Evolutionary conservation across 345 rosid species (phyloP), one percentile per base, ranked within the genome.

Genomic region (Passiflora organensis): DNA sequence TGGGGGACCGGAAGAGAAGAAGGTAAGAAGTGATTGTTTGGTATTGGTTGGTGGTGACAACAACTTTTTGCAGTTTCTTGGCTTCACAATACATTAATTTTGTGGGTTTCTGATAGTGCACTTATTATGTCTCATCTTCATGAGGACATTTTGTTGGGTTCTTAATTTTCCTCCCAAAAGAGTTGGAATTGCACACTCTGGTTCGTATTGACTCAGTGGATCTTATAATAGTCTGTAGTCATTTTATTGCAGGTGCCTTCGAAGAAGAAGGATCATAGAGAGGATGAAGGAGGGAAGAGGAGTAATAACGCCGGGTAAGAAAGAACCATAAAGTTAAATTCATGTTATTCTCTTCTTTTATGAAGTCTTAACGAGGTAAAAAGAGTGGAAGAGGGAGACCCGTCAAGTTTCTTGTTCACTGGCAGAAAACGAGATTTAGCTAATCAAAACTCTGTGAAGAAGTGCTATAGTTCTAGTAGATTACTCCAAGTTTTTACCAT

Each of bases 291-390:
- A n/a, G n/a, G n/a, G 28, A 14, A 70, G 61, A 62, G 55, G 32
- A 59, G 53, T 63, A 60, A 84, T 68, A 72, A 78, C 75, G 59
- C 76, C 87, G 55, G 82, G 87, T 83, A 76, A 78, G 86, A 81
- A 58, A 63, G n/a, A n/a, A n/a, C n/a, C 6, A n/a, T 55, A 69
- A 61, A 60, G 57, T 59, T 49, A 43, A 61, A 53, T 43, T 39
- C 45, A 34, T 55, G 17, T 37, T 63, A 51, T 72, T 74, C 2
- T n/a, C n/a, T n/a, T n/a, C n/a, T n/a, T n/a, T n/a, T n/a, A n/a
- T n/a, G n/a, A n/a, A n/a, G n/a, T n/a, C n/a, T n/a, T n/a, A n/a
- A n/a, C n/a, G n/a, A n/a, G n/a, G n/a, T n/a, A n/a, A n/a, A 39
- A 22, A 37, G 32, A 15, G 41, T 28, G 42, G n/a, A n/a, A n/a